phyloP scores from a whole-genome alignment of 495 filamentous ascomycete genomes.

The Lasiosphaeria miniovina region DNA sequence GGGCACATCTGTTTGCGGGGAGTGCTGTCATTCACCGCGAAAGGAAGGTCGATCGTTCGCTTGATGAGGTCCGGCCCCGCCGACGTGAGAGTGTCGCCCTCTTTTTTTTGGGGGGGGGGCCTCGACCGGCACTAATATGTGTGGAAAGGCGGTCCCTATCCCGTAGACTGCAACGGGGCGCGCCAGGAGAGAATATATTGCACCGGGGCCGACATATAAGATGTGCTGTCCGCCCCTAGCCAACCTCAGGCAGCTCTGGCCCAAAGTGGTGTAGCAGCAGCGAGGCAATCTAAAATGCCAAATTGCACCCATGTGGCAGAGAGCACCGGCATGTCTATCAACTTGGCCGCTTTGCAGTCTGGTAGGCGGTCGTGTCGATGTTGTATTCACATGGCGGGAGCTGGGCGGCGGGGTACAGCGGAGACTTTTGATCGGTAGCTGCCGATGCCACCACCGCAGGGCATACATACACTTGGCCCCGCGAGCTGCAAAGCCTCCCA shows the following conservation, averaged over 20 bases:
- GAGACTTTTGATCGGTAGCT: slow-evolving; percentile 32
- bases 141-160: slow-evolving; percentile 36
- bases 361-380: slow-evolving; percentile 5
- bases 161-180: slow-evolving; percentile 27
- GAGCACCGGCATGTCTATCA: slow-evolving; percentile 17
- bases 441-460: slow-evolving; percentile 20
- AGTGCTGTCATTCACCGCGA: slow-evolving; percentile 16
- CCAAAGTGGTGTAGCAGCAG: slow-evolving; percentile 10
- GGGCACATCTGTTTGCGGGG: slow-evolving; percentile 16
- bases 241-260: slow-evolving; percentile 7
- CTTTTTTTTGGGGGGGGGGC: background rate
- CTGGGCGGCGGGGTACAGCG: slow-evolving; percentile 22
- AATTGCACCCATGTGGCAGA: slow-evolving; percentile 23
- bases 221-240: slow-evolving; percentile 11
- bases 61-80: slow-evolving; percentile 20
- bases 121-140: background rate
- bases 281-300: slow-evolving; percentile 24
- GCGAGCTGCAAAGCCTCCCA: background rate
- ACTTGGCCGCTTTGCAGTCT: slow-evolving; percentile 6
- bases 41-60: slow-evolving; percentile 29
- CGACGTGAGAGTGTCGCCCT: background rate
- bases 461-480: background rate
- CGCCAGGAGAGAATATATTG: slow-evolving; percentile 27
- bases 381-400: slow-evolving; percentile 21
- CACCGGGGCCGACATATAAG: slow-evolving; percentile 27